Evolutionary conservation across 1,284 basidiomycete species (phyloP), one percentile per base, ranked within the genome.

Genomic region (Cutaneotrichosporon arboriforme): DNA sequence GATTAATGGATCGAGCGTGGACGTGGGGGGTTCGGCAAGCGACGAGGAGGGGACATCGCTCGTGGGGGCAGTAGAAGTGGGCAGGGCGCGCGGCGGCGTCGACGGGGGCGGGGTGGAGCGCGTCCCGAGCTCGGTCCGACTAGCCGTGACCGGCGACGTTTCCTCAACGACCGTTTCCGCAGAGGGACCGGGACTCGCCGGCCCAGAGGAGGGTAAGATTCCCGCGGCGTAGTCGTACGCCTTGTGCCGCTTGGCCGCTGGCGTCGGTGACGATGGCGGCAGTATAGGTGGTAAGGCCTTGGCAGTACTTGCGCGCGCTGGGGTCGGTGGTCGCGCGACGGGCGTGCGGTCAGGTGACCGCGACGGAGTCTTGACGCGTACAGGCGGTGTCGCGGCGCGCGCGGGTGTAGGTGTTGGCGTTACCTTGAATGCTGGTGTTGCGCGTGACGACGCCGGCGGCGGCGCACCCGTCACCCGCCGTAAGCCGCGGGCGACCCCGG

Each of bases 1-100:
- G 23, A 59, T 31, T 26, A 59, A 49, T 18, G 58, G 58, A 34
- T 59, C 58, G 10, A 44, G 47, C 8, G 54, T 56, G 7, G 49
- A 51, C 9, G 23, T 46, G 3, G 58, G 58, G 12, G 41, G 14
- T n/a, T 40, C 37, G 15, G 33, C 33, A 5, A 38, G 18, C 1
- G 47, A 22, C 3, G 47, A 42, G 13, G 47, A 48, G 1, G 51
- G 35, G 26, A 45, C 14, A 15, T 38, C 36, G 13, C 20, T 18
- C 17, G 39, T 18, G 8, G 33, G 21, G 8, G n/a, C n/a, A n/a
- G n/a, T n/a, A n/a, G n/a, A n/a, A n/a, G 26, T 35, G 10, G 33
- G 49, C 40, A 10, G 39, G 36, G n/a, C 34, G 34, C 17, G 36
- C 33, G 38, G 47, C 36, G 45, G 41, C 18, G 35, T 34, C 9